Conservation (phyloP, 169 alveolate species). For the Pseudocohnilembus persalinus region DNA sequence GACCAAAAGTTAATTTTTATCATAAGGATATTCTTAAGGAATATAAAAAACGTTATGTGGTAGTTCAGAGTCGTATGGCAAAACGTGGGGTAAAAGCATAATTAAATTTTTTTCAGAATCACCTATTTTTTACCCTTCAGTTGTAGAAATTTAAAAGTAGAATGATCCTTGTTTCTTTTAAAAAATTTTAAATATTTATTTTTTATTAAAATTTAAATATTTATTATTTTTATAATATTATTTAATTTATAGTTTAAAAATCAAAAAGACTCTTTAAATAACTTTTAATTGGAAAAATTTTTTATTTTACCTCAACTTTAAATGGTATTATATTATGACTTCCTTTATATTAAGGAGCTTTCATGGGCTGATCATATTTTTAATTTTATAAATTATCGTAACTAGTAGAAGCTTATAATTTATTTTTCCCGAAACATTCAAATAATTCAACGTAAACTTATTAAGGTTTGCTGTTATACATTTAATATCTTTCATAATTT, state of each 20-base stretch:
- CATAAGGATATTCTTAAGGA: not conserved
- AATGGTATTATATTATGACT: not conserved
- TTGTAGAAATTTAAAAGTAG: too few species aligned
- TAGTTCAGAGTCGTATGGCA: not conserved
- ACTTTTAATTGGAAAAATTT: too few species aligned
- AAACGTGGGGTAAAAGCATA: not conserved
- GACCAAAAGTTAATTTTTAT: not conserved
- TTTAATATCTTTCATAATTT: not conserved
- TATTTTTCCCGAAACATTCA: not conserved
- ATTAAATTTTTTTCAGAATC: not conserved
- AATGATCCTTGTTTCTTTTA: too few species aligned
- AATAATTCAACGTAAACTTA: not conserved
- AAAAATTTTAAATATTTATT: too few species aligned
- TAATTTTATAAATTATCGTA: too few species aligned
- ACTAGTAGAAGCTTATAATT: not conserved
- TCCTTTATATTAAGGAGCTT: not conserved
- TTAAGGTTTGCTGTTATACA: not conserved
- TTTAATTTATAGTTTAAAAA: too few species aligned
- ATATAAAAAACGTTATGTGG: not conserved
- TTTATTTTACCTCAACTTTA: not conserved
- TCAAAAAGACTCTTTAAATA: too few species aligned
- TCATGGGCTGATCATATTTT: not conserved
- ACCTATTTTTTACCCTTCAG: not conserved
- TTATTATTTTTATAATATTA: too few species aligned
- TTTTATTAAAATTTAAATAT: too few species aligned